A percentile compares a stretch with the other conserved stretches of the same genome.
These are phyloP conservation scores for Lachnellula cervina DNA, from an alignment of 2,329 filamentous ascomycete species.

Conservation along the genomic window DNA sequence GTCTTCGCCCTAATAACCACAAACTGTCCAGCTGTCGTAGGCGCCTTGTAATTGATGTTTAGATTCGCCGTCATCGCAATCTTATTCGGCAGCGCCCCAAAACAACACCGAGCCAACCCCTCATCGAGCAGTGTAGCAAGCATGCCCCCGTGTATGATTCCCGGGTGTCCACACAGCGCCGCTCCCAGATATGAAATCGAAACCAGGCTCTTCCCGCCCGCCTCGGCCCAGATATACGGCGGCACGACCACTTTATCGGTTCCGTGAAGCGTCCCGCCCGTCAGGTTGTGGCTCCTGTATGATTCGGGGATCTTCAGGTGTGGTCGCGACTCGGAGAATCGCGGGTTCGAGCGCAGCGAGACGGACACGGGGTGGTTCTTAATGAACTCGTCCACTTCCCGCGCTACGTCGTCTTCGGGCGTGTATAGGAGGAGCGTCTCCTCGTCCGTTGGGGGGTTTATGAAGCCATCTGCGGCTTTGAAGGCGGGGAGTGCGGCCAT, in stretches of 20 bases:
- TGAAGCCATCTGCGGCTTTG: slow-evolving; percentile 42
- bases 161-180: slow-evolving; percentile 82
- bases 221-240: slow-evolving; percentile 71
- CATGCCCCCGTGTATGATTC: slow-evolving; percentile 84
- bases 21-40: slow-evolving; percentile 69
- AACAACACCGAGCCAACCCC: slow-evolving; percentile 81
- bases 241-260: slow-evolving; percentile 74
- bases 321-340: slow-evolving; percentile 72
- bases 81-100: slow-evolving; percentile 80
- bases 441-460: slow-evolving; percentile 59
- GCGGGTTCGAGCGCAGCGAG: slow-evolving; percentile 61
- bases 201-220: slow-evolving; percentile 63
- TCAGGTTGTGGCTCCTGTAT: slow-evolving; percentile 71
- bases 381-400: slow-evolving; percentile 67
- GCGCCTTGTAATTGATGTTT: slow-evolving; percentile 75
- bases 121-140: slow-evolving; percentile 93
- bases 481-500: slow-evolving; percentile 52
- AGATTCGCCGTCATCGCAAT: slow-evolving; percentile 83
- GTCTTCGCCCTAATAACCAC: slow-evolving; percentile 76
- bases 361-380: slow-evolving; percentile 67
- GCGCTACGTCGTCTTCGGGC: slow-evolving; percentile 46
- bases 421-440: slow-evolving; percentile 67
- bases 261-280: slow-evolving; percentile 72
- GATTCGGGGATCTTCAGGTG: slow-evolving; percentile 77
- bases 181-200: slow-evolving; percentile 72